Percentiles rank a stretch among this genome's conserved stretches.
These are phyloP conservation scores for Sechiopsis laciniata DNA, from an alignment of 306 rosid genomes.

Conservation along the genomic window DNA sequence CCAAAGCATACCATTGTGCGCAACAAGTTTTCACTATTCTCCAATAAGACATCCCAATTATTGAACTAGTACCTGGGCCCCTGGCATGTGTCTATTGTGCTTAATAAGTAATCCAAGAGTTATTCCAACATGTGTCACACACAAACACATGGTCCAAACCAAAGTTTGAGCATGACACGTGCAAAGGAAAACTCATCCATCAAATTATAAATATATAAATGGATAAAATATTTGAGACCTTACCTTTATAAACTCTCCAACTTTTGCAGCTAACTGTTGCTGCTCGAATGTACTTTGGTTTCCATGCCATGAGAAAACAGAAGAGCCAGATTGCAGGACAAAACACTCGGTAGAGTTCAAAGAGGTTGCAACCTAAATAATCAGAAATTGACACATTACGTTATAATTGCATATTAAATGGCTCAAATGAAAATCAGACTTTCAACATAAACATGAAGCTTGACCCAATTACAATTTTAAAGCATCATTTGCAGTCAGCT, in stretches of 20 bases:
- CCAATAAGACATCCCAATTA: not conserved
- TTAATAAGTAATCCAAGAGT: conserved; percentile 15
- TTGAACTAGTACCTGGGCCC: no score
- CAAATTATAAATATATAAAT: conserved; percentile 40
- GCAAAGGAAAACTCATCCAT: not conserved
- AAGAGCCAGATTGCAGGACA: conserved; percentile 86
- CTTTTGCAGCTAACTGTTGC: conserved; percentile 86
- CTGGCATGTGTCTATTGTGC: not conserved
- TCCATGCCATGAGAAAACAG: conserved; percentile 90
- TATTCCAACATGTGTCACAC: not conserved
- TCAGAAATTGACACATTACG: conserved; percentile 15
- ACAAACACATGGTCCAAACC: conserved; percentile 22
- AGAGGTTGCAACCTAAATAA: conserved; percentile 73
- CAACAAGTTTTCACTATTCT: not conserved
- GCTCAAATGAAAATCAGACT: conserved; percentile 12
- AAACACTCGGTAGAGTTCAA: conserved; percentile 80
- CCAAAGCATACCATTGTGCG: not conserved
- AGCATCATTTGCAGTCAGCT: conserved; percentile 2
- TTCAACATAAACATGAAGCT: conserved; percentile 11
- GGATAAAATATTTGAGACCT: conserved; percentile 4
- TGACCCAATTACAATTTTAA: conserved; percentile 1
- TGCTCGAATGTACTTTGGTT: conserved; percentile 81
- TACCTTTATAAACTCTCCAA: conserved; percentile 90
- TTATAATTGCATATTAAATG: conserved; percentile 11
- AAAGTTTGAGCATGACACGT: not conserved